Conservation (phyloP, 2,329 filamentous ascomycete genomes). For the Hyphodiscus sp. region DNA sequence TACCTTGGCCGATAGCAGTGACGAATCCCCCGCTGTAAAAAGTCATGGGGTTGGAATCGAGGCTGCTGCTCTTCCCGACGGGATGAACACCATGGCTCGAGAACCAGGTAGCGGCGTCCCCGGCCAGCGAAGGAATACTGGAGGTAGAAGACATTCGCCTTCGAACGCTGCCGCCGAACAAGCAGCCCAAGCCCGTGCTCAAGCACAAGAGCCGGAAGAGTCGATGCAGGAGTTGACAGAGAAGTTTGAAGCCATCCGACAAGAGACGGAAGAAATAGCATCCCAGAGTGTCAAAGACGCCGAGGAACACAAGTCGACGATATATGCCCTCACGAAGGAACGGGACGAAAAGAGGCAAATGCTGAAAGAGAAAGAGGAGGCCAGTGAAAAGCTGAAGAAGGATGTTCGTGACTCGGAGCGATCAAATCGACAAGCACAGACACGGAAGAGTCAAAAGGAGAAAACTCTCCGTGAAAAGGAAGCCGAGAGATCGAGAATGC, state of each 20-base stretch:
- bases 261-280: conserved; percentile 75
- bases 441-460: conserved; percentile 72
- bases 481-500: conserved; percentile 60
- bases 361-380: conserved; percentile 85
- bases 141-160: conserved; percentile 71
- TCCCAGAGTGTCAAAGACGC: conserved; percentile 65
- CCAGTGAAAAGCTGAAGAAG: conserved; percentile 75
- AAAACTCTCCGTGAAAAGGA: conserved; percentile 62
- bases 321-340: conserved; percentile 66
- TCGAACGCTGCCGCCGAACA: conserved; percentile 42
- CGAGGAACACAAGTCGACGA: conserved; percentile 58
- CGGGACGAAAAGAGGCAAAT: conserved; percentile 71
- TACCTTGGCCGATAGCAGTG: conserved; percentile 37
- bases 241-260: conserved; percentile 70
- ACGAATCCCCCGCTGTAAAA: conserved; percentile 35
- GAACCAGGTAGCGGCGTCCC: conserved; percentile 52
- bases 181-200: conserved; percentile 32
- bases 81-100: conserved; percentile 53
- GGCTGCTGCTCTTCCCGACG: conserved; percentile 54
- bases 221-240: conserved; percentile 74
- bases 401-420: conserved; percentile 76
- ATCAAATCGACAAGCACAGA: conserved; percentile 73
- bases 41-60: conserved; percentile 52
- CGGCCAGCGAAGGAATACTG: conserved; percentile 55
- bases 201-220: conserved; percentile 51